These are phyloP conservation scores for Steccherinum ochraceum DNA, from an alignment of 768 basidiomycete genomes.

Conservation along the genomic window DNA sequence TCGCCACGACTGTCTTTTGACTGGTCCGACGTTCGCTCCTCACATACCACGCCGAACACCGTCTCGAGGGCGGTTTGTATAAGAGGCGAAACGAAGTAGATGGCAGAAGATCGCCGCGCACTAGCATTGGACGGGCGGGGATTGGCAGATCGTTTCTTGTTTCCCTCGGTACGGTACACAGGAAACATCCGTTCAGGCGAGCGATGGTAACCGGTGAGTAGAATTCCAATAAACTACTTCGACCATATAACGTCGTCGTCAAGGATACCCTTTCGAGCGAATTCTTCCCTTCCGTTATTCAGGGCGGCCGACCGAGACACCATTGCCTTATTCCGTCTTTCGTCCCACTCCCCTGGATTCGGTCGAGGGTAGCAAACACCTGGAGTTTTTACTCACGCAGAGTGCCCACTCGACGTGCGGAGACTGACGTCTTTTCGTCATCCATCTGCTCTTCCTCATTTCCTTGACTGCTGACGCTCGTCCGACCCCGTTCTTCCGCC, in stretches of 20 bases:
- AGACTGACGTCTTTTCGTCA: background rate
- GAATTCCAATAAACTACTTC: background rate
- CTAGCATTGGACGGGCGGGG: background rate
- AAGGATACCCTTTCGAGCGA: background rate
- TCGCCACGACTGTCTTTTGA: too few species aligned
- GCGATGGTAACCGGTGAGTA: background rate
- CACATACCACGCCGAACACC: background rate
- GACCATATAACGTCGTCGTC: background rate
- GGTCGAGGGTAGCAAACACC: background rate
- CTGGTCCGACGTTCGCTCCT: background rate
- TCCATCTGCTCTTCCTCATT: background rate
- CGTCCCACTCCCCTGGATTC: background rate
- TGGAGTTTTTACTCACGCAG: background rate
- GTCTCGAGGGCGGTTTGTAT: background rate
- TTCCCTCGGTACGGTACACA: background rate
- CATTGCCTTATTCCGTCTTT: background rate
- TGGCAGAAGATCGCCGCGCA: background rate
- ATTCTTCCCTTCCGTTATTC: background rate
- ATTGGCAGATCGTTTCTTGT: background rate
- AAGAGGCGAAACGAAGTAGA: background rate
- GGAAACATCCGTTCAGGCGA: background rate
- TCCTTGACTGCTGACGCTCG: too few species aligned
- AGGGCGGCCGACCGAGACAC: background rate
- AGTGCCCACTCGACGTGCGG: background rate
- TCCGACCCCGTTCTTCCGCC: background rate